Percentiles rank a stretch among this genome's conserved stretches.
Conservation (phyloP, 2,329 filamentous ascomycete species). For the Cytospora piceicola region DNA sequence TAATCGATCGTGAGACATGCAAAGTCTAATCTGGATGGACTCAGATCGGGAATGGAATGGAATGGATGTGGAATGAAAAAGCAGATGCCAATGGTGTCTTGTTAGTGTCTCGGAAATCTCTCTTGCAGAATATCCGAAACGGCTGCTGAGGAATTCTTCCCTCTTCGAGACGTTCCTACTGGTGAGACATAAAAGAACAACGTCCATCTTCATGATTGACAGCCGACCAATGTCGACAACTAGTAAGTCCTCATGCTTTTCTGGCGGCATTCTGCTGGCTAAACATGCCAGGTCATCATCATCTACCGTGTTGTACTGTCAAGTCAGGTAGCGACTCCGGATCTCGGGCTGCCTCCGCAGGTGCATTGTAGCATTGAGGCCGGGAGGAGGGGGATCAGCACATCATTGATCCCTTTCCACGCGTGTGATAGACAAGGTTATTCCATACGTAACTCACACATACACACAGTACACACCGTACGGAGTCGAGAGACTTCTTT, state of each 20-base stretch:
- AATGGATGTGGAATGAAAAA: neutral
- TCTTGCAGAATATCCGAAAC: neutral
- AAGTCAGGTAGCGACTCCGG: too few relatives aligned
- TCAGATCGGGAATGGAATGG: slow-evolving; percentile 2
- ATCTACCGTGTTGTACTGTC: neutral
- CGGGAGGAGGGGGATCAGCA: neutral
- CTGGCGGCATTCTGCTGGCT: neutral
- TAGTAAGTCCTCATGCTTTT: neutral
- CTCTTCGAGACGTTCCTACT: neutral
- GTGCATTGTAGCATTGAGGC: neutral
- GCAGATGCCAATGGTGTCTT: neutral
- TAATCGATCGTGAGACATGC: neutral
- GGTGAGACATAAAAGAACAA: neutral
- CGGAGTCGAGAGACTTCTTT: neutral
- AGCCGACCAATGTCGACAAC: neutral
- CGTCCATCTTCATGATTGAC: neutral
- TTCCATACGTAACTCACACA: neutral
- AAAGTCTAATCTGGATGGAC: neutral
- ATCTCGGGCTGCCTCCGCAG: neutral
- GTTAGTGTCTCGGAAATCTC: neutral
- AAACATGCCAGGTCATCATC: neutral
- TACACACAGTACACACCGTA: neutral
- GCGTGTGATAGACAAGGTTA: neutral
- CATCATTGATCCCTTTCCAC: neutral
- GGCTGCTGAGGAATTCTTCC: neutral